A percentile compares a stretch with the other conserved stretches of the same genome.
These are phyloP conservation scores for Blastomyces gilchristii DNA, from an alignment of 2,329 filamentous ascomycete genomes.

Conservation along the genomic window DNA sequence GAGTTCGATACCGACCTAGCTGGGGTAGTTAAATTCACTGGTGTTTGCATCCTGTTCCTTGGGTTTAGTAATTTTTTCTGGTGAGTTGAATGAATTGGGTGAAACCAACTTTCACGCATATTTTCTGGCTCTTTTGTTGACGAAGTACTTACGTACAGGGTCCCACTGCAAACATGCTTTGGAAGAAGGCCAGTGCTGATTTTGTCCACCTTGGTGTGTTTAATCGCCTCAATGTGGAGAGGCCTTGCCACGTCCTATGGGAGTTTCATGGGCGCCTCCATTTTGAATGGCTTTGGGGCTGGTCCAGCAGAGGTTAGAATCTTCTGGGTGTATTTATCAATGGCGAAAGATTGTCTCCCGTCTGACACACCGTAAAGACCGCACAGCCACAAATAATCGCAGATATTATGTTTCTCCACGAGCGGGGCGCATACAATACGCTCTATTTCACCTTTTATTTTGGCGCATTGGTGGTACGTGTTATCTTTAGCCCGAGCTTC, in stretches of 20 bases:
- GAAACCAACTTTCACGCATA: too few species aligned
- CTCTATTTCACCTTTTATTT: slow-evolving; percentile 55
- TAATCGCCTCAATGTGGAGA: slow-evolving; percentile 48
- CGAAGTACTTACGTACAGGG: slow-evolving; percentile 29
- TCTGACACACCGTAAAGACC: slow-evolving; percentile 28
- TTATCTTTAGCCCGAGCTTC: slow-evolving; percentile 15
- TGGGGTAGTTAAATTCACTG: slow-evolving; percentile 48
- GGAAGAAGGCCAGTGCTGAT: slow-evolving; percentile 47
- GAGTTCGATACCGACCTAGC: slow-evolving; percentile 45
- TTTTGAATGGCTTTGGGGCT: slow-evolving; percentile 53
- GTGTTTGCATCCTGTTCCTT: slow-evolving; percentile 46
- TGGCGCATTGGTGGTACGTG: slow-evolving; percentile 48
- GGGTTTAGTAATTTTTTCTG: slow-evolving; percentile 53
- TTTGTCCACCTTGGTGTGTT: slow-evolving; percentile 42
- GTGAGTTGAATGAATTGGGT: slow-evolving; percentile 25
- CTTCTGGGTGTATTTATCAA: neutral
- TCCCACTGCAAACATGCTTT: slow-evolving; percentile 46
- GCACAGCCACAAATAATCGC: slow-evolving; percentile 54
- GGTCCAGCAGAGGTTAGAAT: slow-evolving; percentile 46
- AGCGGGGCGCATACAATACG: slow-evolving; percentile 53
- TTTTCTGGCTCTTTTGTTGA: neutral
- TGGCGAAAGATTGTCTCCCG: neutral
- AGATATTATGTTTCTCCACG: slow-evolving; percentile 55
- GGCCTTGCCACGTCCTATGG: slow-evolving; percentile 48
- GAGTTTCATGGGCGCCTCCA: slow-evolving; percentile 54